Evolutionary conservation across 2,329 filamentous ascomycete genomes (phyloP).

Genomic region (Cadophora sp.): DNA sequence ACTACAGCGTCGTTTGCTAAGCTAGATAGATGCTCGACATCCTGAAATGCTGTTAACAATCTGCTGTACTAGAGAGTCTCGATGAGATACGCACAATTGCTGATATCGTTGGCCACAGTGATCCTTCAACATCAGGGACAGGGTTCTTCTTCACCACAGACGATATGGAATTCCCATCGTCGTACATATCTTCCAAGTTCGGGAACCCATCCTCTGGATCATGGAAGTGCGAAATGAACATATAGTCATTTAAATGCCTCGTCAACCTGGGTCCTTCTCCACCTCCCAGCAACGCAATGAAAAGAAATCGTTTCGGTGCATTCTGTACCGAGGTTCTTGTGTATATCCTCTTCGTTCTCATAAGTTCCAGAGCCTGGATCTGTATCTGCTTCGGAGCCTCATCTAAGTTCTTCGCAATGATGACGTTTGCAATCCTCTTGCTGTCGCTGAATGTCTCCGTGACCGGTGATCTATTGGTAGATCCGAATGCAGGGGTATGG

Average conservation of each 20-base stretch:
- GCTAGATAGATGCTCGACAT: conserved; percentile 48
- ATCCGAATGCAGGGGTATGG: conserved; percentile 39
- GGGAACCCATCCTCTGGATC: conserved; percentile 73
- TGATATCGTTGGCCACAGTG: conserved; percentile 39
- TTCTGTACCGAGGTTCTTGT: conserved; percentile 76
- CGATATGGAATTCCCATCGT: conserved; percentile 41
- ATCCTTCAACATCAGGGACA: conserved; percentile 25
- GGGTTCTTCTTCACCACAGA: conserved; percentile 45
- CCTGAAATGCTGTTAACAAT: conserved; percentile 34
- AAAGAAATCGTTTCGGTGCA: conserved; percentile 79
- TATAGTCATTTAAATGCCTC: conserved; percentile 76
- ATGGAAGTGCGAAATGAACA: conserved; percentile 90
- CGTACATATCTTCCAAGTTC: conserved; percentile 70
- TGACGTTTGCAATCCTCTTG: conserved; percentile 75
- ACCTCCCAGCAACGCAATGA: conserved; percentile 73
- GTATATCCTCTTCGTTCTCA: conserved; percentile 80
- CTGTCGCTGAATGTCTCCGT: conserved; percentile 50
- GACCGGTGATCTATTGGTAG: conserved; percentile 43
- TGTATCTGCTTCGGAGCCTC: conserved; percentile 77
- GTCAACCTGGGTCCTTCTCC: conserved; percentile 58
- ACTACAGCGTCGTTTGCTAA: conserved; percentile 65
- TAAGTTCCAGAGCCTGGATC: conserved; percentile 79
- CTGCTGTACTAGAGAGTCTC: background rate
- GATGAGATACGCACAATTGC: conserved; percentile 31
- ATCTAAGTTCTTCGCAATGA: conserved; percentile 84